phyloP scores from a whole-genome alignment of 2,329 filamentous ascomycete genomes.

The Rachicladosporium sp. region DNA sequence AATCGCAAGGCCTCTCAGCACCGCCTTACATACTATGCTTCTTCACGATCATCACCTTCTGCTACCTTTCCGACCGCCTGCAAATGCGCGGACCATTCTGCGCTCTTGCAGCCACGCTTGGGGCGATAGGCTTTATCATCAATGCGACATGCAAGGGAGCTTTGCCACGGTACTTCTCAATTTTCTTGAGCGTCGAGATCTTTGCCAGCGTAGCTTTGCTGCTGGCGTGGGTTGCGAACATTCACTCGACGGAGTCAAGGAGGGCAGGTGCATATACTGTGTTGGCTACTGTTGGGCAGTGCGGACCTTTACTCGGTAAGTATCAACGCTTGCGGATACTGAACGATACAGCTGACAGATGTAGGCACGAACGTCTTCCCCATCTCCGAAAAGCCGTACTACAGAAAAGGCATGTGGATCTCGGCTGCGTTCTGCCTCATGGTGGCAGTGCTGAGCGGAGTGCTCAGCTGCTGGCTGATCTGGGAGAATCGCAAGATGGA shows the following conservation, averaged over 20 bases:
- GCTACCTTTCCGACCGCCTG: slow-evolving; percentile 26
- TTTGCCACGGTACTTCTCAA: slow-evolving; percentile 25
- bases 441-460: slow-evolving; percentile 42
- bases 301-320: slow-evolving; percentile 5
- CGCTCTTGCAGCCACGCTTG: slow-evolving; percentile 23
- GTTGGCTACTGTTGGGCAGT: slow-evolving; percentile 27
- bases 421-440: slow-evolving; percentile 52
- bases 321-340: neutral
- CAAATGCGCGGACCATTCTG: slow-evolving; percentile 29
- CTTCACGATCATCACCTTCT: slow-evolving; percentile 25
- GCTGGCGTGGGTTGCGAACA: slow-evolving; percentile 28
- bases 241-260: slow-evolving; percentile 26
- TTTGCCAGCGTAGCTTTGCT: slow-evolving; percentile 26
- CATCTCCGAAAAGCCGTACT: slow-evolving; percentile 32
- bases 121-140: slow-evolving; percentile 30
- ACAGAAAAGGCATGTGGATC: slow-evolving; percentile 44
- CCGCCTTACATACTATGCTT: slow-evolving; percentile 38
- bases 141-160: slow-evolving; percentile 25
- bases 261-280: slow-evolving; percentile 26
- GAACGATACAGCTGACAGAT: neutral
- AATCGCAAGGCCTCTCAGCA: slow-evolving; percentile 59
- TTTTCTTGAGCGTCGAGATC: slow-evolving; percentile 29
- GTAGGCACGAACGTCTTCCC: slow-evolving; percentile 52
- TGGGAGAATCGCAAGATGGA: slow-evolving; percentile 52
- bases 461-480: slow-evolving; percentile 41